phyloP scores from a whole-genome alignment of 768 basidiomycete species.

The Tubosaeta brunneosetosa region DNA sequence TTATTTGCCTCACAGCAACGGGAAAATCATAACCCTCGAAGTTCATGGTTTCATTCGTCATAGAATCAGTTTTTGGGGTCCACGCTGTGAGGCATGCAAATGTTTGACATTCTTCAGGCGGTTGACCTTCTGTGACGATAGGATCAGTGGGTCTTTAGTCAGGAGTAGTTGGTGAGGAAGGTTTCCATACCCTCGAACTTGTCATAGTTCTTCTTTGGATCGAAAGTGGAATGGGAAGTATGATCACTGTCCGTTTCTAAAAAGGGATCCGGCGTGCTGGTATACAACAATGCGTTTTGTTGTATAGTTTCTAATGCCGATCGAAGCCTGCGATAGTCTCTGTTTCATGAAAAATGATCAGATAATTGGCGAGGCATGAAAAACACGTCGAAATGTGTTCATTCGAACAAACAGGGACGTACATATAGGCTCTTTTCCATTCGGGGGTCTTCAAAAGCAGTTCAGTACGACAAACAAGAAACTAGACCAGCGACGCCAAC shows the following conservation, averaged over 20 bases:
- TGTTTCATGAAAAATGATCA: constrained; percentile 22
- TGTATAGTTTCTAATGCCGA: constrained; percentile 61
- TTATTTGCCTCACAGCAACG: too few relatives aligned
- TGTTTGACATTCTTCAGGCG: too few relatives aligned
- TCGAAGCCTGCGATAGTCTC: constrained; percentile 72
- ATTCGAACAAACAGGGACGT: not conserved
- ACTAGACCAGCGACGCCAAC: constrained; percentile 29
- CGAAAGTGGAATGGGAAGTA: not conserved
- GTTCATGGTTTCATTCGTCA: too few relatives aligned
- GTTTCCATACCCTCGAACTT: not conserved
- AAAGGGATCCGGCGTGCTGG: constrained; percentile 2
- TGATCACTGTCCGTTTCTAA: not conserved
- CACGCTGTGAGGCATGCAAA: too few relatives aligned
- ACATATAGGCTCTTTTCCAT: constrained; percentile 36
- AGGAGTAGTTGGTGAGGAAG: not conserved
- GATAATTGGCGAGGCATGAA: not conserved
- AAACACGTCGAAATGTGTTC: not conserved
- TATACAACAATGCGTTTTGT: constrained; percentile 13
- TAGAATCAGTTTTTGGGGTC: too few relatives aligned
- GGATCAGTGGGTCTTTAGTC: too few relatives aligned
- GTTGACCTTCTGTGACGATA: too few relatives aligned
- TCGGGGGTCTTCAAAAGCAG: constrained; percentile 52
- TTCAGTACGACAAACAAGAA: not conserved
- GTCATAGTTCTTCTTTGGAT: not conserved
- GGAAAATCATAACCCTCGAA: too few relatives aligned